Conservation (phyloP, 148 eudicot genomes). For the Simmondsia chinensis region DNA sequence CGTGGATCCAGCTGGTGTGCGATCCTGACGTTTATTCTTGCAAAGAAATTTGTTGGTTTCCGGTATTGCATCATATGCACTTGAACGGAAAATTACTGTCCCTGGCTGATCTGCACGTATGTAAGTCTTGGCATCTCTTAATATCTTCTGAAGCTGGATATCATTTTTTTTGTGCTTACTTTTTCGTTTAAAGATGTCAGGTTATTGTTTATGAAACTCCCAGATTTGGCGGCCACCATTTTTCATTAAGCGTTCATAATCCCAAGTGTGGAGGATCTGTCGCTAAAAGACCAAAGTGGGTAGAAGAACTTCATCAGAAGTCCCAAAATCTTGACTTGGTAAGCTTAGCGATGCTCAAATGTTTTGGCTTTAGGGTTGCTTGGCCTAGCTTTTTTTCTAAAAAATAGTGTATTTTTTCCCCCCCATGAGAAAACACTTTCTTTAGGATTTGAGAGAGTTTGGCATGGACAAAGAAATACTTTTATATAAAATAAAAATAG, state of each 20-base stretch:
- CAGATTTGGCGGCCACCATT: conserved; percentile 72
- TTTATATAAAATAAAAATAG: too few species aligned
- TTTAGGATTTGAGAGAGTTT: too few species aligned
- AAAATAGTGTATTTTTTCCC: too few species aligned
- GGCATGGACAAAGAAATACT: too few species aligned
- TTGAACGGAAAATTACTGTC: conserved; percentile 31
- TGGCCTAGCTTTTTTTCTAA: too few species aligned
- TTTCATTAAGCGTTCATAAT: conserved; percentile 28
- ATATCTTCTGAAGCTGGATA: conserved; percentile 8
- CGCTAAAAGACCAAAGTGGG: conserved; percentile 64
- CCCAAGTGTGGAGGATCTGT: conserved; percentile 21
- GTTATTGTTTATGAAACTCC: conserved; percentile 78
- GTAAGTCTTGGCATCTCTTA: conserved; percentile 59
- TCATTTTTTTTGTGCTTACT: conserved; percentile 7
- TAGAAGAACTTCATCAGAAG: conserved; percentile 49
- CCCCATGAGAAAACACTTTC: too few species aligned
- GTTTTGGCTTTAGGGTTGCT: too few species aligned
- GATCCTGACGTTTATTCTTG: conserved; percentile 17
- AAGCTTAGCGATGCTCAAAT: conserved; percentile 10
- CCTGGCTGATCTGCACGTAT: conserved; percentile 83
- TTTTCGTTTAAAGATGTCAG: conserved; percentile 36
- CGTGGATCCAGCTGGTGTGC: conserved; percentile 42
- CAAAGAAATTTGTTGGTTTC: conserved; percentile 32
- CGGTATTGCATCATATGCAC: conserved; percentile 57
- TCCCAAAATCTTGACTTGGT: conserved; percentile 62